Evolutionary conservation across 2,329 filamentous ascomycete genomes (phyloP), one percentile per base, ranked within the genome.

Genomic region (Teratosphaeria zuluensis): DNA sequence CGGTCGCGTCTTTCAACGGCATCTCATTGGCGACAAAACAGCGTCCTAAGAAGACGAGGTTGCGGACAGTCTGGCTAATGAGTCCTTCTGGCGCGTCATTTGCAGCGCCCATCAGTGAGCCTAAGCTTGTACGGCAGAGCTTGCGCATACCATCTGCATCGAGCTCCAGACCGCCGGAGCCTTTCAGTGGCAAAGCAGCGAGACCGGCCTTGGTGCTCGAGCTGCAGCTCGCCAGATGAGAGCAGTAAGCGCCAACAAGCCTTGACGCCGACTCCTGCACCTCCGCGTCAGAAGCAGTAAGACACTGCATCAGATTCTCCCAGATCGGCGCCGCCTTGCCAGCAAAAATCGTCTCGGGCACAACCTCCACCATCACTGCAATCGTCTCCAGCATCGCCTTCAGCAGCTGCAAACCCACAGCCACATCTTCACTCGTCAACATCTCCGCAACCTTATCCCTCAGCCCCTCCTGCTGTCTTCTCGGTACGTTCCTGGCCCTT

Each of bases 31-130:
- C 81, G 14, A 80, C 80, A 59, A 83, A 82, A 68, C 77, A 85
- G 61, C 80, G 84, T 51, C 86, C 89, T 0, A 99, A 78, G 77
- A 95, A 95, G 42, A 92, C 80, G 38, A 96, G 78, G 63, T 96
- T 90, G 64, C 90, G 88, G 3, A 89, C 84, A 12, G 85, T 85
- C 70, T 95, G 90, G 51, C 84, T 80, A 1, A 89, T 89, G n/a
- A 97, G 78, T 9, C 84, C 80, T 67, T 94, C 87, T 16, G 86
- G 85, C 9, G 64, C 63, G 12, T 64, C 58, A 7, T 92, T 72
- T 56, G 81, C 82, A 0, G 81, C 79, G 0, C 82, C 83, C 54
- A 84, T 84, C 52, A 96, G 75, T 53, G 80, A 79, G 61, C 77
- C 72, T 61, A 84, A 61, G 80, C 83, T 73, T 79, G 81, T 70